Evolutionary conservation across 805 yeast species (phyloP), one percentile per base, ranked within the genome.

Genomic region (Yarrowia sp.): DNA sequence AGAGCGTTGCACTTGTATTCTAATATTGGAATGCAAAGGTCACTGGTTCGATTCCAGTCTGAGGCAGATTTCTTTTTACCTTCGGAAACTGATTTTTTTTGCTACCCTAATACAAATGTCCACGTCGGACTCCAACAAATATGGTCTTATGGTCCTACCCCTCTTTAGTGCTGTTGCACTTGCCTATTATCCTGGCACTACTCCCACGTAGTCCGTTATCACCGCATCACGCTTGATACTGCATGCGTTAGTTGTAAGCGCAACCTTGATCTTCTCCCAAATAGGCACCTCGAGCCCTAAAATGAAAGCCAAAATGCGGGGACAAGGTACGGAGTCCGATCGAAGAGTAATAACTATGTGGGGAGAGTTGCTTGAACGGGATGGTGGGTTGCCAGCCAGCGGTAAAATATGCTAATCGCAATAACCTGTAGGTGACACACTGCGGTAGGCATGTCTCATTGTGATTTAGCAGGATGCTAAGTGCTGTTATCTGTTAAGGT

Each of bases 191-290:
- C 9, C 15, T 34, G 19, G 38, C 10, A n/a, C 15, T 9, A 9
- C 30, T 6, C 39, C 30, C 30, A 24, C 30, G 30, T 7, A 7
- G 30, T 49, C 56, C 56, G 56, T 42, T 50, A 50, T 50, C 56
- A 50, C 56, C 56, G 42, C 56, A 12, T 49, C 38, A 30, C 55
- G 6, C n/a, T 17, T 10, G 3, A n/a, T 7, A 12, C 55, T 50
- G 56, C 56, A 52, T 52, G 86, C 85, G 70, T 84, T 84, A 70
- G 80, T 79, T 56, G 79, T 82, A 89, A 83, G 86, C 63, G 82
- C 87, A 69, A 81, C 80, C 53, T 77, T 76, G 63, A 71, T 69
- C 74, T 84, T 85, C 71, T 80, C 81, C 36, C 80, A 79, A 20
- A 76, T 77, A 3, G 87, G 85, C 39, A 84, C 75, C 0, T 77